Evolutionary conservation across 176 grass and related monocot species (phyloP).

Genomic region (Microstegium vimineum): DNA sequence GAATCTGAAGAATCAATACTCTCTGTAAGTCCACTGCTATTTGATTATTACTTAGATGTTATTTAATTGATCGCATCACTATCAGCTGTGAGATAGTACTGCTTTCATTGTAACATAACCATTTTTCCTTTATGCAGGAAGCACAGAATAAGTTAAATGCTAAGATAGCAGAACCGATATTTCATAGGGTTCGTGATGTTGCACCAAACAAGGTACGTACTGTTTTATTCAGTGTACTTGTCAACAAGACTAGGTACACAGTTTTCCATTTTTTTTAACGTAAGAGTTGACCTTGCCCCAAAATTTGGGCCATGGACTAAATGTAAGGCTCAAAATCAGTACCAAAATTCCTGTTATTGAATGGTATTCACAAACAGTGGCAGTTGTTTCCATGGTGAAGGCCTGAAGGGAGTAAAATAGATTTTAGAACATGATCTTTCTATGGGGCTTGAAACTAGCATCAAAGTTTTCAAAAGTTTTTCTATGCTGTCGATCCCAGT

Average conservation of each 20-base stretch:
- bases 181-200: constrained; percentile 87
- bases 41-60: not conserved
- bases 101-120: not conserved
- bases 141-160: constrained; percentile 65
- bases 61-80: constrained; percentile 3
- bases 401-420: not conserved
- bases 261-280: not conserved
- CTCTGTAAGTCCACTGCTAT: constrained; percentile 39
- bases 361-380: not conserved
- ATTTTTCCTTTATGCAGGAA: constrained; percentile 47
- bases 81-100: not conserved
- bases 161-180: constrained; percentile 64
- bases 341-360: not conserved
- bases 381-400: not conserved
- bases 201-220: constrained; percentile 86
- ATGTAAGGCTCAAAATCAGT: not conserved
- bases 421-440: not conserved
- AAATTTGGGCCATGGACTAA: not conserved
- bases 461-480: not conserved
- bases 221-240: not conserved
- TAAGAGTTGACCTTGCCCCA: not conserved
- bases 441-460: not conserved
- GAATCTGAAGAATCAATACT: constrained; percentile 77
- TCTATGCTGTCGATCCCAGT: not conserved
- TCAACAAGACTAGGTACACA: not conserved